Evolutionary conservation across 2,329 filamentous ascomycete species (phyloP).

Genomic region (Fusarium nematophilum): DNA sequence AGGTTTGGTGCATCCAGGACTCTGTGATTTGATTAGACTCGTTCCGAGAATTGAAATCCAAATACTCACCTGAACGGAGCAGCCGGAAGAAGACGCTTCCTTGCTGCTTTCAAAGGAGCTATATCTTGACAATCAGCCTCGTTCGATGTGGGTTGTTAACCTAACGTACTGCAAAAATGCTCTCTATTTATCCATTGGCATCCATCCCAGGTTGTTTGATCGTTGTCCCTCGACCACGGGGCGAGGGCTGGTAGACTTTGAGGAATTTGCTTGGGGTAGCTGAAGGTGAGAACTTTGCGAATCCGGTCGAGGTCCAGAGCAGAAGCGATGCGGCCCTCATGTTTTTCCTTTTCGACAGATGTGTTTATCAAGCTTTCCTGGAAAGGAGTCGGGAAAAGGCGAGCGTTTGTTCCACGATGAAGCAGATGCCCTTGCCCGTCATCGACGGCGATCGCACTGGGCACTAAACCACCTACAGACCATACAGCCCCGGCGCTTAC

Average conservation of each 20-base stretch:
- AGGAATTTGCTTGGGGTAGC: slow-evolving; percentile 24
- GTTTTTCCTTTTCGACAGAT: slow-evolving; percentile 73
- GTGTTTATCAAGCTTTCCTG: slow-evolving; percentile 53
- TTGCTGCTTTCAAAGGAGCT: slow-evolving; percentile 30
- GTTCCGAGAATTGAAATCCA: slow-evolving; percentile 43
- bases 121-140: slow-evolving; percentile 12
- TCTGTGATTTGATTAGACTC: slow-evolving; percentile 56
- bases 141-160: not conserved
- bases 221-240: slow-evolving; percentile 4
- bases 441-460: slow-evolving; percentile 64
- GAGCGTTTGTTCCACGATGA: slow-evolving; percentile 79
- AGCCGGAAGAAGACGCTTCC: slow-evolving; percentile 66
- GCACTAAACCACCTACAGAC: slow-evolving; percentile 78
- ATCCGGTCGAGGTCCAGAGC: slow-evolving; percentile 84
- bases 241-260: slow-evolving; percentile 1
- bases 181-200: slow-evolving; percentile 39
- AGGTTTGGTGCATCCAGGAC: slow-evolving; percentile 89
- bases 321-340: slow-evolving; percentile 79
- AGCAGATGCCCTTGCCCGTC: slow-evolving; percentile 73
- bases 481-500: slow-evolving; percentile 78
- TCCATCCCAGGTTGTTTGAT: slow-evolving; percentile 42
- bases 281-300: slow-evolving; percentile 72
- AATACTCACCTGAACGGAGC: slow-evolving; percentile 79
- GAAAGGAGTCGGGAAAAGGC: slow-evolving; percentile 68
- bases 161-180: slow-evolving; percentile 16